Evolutionary conservation across 441 rosid species (phyloP).

Genomic region (Cnidoscolus chayamansa): DNA sequence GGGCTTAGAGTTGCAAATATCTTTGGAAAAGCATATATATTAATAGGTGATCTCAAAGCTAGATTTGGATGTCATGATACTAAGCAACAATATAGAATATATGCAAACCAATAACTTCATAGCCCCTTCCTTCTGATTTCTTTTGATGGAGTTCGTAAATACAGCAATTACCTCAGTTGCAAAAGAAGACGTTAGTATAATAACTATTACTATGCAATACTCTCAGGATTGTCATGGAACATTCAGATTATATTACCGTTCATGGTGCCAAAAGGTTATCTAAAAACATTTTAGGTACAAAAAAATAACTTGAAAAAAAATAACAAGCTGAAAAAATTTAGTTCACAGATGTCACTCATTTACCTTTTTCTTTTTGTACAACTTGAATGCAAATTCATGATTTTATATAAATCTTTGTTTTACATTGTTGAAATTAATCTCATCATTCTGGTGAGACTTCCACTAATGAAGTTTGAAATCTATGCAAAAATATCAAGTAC

Average conservation of each 20-base stretch:
- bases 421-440: not conserved
- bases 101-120: not conserved
- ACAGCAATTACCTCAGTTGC: not conserved
- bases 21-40: slow-evolving; percentile 31
- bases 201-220: not conserved
- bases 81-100: slow-evolving; percentile 4
- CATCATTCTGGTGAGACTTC: not conserved
- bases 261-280: not conserved
- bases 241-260: not conserved
- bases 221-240: not conserved
- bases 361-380: not conserved
- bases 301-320: not conserved
- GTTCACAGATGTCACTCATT: not conserved
- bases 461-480: not conserved
- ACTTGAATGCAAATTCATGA: not conserved
- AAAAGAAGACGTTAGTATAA: not conserved
- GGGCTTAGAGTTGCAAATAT: slow-evolving; percentile 95
- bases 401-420: not conserved
- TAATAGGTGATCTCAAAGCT: slow-evolving; percentile 22
- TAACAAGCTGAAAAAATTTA: not conserved
- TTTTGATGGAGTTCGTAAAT: slow-evolving; percentile 1
- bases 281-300: not conserved
- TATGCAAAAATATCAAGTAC: not conserved
- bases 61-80: not conserved
- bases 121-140: not conserved